Evolutionary conservation across 805 yeast genomes (phyloP).

Genomic region (Komagataella kurtzmanii): DNA sequence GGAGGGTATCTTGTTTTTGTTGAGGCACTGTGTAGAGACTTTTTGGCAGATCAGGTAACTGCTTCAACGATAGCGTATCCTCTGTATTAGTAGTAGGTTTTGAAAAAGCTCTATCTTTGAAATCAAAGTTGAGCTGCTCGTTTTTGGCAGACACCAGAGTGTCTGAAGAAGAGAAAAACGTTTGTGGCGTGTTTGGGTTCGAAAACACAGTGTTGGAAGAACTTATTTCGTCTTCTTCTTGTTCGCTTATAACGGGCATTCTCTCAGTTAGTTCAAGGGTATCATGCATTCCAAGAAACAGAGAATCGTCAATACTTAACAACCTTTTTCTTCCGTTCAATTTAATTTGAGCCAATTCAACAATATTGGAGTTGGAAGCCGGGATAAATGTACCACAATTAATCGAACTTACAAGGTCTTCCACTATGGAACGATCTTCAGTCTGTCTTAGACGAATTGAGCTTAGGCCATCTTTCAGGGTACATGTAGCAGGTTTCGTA

Average conservation of each 20-base stretch:
- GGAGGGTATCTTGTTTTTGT: not conserved
- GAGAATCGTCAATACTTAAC: constrained; percentile 38
- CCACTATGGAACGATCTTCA: constrained; percentile 14
- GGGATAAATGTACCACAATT: constrained; percentile 56
- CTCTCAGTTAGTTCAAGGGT: not conserved
- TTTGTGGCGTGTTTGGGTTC: not conserved
- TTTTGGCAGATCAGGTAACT: not conserved
- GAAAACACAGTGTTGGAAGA: not conserved
- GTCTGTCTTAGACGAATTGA: constrained; percentile 23
- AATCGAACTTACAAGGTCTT: constrained; percentile 21
- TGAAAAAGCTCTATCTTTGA: not conserved
- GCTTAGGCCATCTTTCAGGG: constrained; percentile 30
- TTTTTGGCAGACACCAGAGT: not conserved
- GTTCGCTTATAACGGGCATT: not conserved
- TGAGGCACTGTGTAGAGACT: not conserved
- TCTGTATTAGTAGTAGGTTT: not conserved
- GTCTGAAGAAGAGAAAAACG: not conserved
- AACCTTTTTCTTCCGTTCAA: constrained; percentile 17
- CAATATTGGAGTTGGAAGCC: constrained; percentile 37
- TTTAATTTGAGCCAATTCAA: constrained; percentile 28
- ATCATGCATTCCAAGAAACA: constrained; percentile 43
- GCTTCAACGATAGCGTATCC: not conserved
- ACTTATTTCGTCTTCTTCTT: not conserved
- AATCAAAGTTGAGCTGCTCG: not conserved
- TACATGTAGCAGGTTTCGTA: constrained; percentile 16